Percentiles rank a stretch among this genome's conserved stretches.
Conservation (phyloP, 768 basidiomycete species). For the Imleria badia region DNA sequence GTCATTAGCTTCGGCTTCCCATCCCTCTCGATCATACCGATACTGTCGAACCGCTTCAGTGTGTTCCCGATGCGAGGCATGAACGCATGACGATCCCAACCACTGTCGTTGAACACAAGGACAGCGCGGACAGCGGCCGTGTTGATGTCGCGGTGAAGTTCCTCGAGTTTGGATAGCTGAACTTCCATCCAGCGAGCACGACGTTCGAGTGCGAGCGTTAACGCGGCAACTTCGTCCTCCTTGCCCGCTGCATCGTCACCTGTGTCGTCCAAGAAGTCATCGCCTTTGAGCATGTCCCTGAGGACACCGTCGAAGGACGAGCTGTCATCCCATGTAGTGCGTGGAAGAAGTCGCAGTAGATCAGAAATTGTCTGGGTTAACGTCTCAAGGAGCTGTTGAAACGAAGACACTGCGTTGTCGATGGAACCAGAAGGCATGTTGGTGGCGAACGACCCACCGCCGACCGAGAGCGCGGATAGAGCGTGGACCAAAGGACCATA, state of each 20-base stretch:
- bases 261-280: slow-evolving; percentile 79
- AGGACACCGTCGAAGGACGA: slow-evolving; percentile 86
- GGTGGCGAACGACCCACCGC: slow-evolving; percentile 75
- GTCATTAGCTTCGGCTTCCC: slow-evolving; percentile 51
- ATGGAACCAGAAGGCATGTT: slow-evolving; percentile 87
- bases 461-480: slow-evolving; percentile 80
- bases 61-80: slow-evolving; percentile 72
- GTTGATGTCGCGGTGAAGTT: slow-evolving; percentile 87
- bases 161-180: slow-evolving; percentile 84
- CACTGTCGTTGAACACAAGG: slow-evolving; percentile 79
- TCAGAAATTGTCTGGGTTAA: slow-evolving; percentile 90
- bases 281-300: slow-evolving; percentile 85
- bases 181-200: slow-evolving; percentile 96
- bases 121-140: slow-evolving; percentile 82
- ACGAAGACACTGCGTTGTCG: slow-evolving; percentile 86
- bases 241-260: slow-evolving; percentile 62
- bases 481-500: slow-evolving; percentile 87
- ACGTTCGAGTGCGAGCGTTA: slow-evolving; percentile 80
- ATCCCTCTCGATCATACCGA: slow-evolving; percentile 54
- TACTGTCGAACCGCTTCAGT: slow-evolving; percentile 62
- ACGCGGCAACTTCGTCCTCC: slow-evolving; percentile 82
- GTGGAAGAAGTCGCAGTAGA: slow-evolving; percentile 77
- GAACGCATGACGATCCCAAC: slow-evolving; percentile 73
- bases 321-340: slow-evolving; percentile 88
- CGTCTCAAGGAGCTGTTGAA: slow-evolving; percentile 86